Percentiles rank a stretch among this genome's conserved stretches.
phyloP scores from a whole-genome alignment of 2,329 filamentous ascomycete genomes.

The Penicillium sp. region DNA sequence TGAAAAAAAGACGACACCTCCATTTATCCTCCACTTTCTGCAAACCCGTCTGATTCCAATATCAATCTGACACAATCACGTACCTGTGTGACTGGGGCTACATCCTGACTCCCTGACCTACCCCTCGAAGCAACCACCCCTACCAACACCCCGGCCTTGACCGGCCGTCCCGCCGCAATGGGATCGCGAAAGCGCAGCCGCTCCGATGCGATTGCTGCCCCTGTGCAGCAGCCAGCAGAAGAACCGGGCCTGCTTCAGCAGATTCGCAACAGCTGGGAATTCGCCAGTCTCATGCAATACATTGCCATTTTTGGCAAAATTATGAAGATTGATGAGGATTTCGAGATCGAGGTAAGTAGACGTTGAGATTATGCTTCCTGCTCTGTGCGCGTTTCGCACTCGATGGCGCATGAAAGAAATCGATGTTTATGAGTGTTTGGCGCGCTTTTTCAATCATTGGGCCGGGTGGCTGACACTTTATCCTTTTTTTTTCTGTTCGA shows the following conservation, averaged over 20 bases:
- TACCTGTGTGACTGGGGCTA: not conserved
- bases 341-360: slow-evolving; percentile 79
- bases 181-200: slow-evolving; percentile 57
- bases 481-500: slow-evolving; percentile 4
- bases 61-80: not conserved
- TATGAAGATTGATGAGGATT: slow-evolving; percentile 83
- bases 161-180: slow-evolving; percentile 44
- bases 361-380: not conserved
- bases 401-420: slow-evolving; percentile 10
- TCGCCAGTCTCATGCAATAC: slow-evolving; percentile 91
- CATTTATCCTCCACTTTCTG: slow-evolving; percentile 3
- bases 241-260: slow-evolving; percentile 57
- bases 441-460: not conserved
- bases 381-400: not conserved
- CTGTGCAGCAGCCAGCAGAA: slow-evolving; percentile 38
- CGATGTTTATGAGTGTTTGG: not conserved
- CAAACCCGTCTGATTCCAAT: not conserved
- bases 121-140: not conserved
- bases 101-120: not conserved
- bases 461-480: slow-evolving; percentile 9
- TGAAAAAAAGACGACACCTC: slow-evolving; percentile 11
- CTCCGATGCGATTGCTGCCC: slow-evolving; percentile 56
- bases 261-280: slow-evolving; percentile 91
- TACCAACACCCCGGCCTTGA: slow-evolving; percentile 12
- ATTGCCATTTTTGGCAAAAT: slow-evolving; percentile 86